Base-by-base conservation (phyloP, 139 green algal species). In the Limnomonas spitsbergensis region DNA sequence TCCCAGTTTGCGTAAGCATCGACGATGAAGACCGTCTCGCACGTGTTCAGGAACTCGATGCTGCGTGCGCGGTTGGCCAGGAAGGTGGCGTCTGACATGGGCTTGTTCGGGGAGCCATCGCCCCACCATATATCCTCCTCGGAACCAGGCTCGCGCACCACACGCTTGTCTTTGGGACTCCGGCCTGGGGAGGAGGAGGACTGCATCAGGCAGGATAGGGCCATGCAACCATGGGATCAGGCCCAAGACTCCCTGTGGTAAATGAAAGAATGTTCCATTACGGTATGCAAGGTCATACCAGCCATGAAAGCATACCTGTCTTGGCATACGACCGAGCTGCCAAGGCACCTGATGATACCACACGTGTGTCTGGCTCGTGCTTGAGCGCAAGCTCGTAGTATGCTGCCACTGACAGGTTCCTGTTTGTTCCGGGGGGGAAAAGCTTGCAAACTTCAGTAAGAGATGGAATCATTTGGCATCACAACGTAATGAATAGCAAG, bases 141-240 rank as follows among this genome's bases (percentile, higher is more conserved):
- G 1, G 88, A 91, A 1, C 66, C 61, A 0, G 87, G 39, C 75
- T 98, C 92, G 4, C 88, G 85, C 73, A 98, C 93, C 4, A 99
- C 88, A 47, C 94, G 90, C 92, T 98, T 98, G 92, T 98, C 94
- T 40, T 91, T 92, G 56, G 94, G 94, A 40, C 84, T 94, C 36
- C 94, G 91, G 3, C 94, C 94, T 56, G 94, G 81, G 38, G 35
- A 39, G 20, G 7, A 29, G n/a, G n/a, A n/a, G n/a, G n/a, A n/a
- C n/a, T n/a, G n/a, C n/a, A n/a, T n/a, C n/a, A n/a, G n/a, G n/a
- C n/a, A n/a, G n/a, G n/a, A n/a, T n/a, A n/a, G n/a, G n/a, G n/a
- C n/a, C n/a, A n/a, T n/a, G n/a, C n/a, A n/a, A n/a, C n/a, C n/a
- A n/a, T n/a, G n/a, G n/a, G n/a, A n/a, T n/a, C n/a, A n/a, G n/a